These are phyloP conservation scores for Castanopsis chinensis DNA, from an alignment of 306 rosid genomes.

Conservation along the genomic window DNA sequence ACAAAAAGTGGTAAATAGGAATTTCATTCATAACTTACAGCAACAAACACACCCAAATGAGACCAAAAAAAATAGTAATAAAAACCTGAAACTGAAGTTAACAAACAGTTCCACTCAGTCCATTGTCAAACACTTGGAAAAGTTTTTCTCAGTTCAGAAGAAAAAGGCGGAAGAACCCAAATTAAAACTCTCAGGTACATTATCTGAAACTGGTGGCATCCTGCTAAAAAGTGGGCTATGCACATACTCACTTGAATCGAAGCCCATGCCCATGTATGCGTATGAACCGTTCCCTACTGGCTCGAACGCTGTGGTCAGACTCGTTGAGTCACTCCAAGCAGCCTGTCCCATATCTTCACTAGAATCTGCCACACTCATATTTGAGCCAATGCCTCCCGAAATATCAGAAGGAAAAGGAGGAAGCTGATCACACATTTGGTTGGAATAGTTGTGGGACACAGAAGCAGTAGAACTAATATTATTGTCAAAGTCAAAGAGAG, in stretches of 20 bases:
- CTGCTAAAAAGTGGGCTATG: constrained; percentile 27
- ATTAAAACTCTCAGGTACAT: constrained; percentile 18
- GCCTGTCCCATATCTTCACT: constrained; percentile 27
- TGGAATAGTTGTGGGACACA: too few relatives aligned
- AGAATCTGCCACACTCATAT: not conserved
- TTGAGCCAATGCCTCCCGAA: not conserved
- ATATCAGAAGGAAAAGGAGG: constrained; percentile 49
- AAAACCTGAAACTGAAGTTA: not conserved
- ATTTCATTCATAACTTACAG: not conserved
- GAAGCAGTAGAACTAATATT: too few relatives aligned
- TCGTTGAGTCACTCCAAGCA: not conserved
- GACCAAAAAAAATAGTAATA: not conserved
- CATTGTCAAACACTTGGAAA: not conserved
- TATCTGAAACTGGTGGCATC: constrained; percentile 37
- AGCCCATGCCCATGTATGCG: not conserved
- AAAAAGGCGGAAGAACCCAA: constrained; percentile 33
- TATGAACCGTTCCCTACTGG: not conserved
- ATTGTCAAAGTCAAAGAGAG: not conserved
- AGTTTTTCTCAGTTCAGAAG: constrained; percentile 5
- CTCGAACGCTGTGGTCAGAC: not conserved
- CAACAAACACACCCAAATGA: not conserved
- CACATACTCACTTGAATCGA: constrained; percentile 19
- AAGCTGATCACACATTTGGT: constrained; percentile 18
- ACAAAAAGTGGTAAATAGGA: too few relatives aligned
- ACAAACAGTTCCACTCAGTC: not conserved